Evolutionary conservation across 2,329 filamentous ascomycete species (phyloP), one percentile per base, ranked within the genome.

Genomic region (Lecanosticta acicola): DNA sequence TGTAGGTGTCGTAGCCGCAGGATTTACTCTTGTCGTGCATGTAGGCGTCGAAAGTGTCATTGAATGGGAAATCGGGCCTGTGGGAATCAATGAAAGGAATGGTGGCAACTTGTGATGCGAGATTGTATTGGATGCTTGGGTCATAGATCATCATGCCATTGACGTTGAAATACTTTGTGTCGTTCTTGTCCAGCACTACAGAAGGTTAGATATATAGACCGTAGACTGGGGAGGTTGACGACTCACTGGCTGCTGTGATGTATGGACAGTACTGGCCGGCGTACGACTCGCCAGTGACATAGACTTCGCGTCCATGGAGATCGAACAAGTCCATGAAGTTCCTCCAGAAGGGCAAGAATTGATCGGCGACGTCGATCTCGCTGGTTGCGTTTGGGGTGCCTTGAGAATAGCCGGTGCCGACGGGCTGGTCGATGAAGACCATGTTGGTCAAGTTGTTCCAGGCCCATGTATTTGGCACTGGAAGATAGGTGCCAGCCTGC

Each of bases 371-470:
- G 9, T 71, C 67, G 13, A 65, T 61, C 52, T 74, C 66, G 43
- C 63, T 63, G 4, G 55, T 71, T 48, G 63, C 1, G 69, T 67
- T 4, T 62, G 64, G 20, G 69, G 69, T 50, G 69, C 66, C 68
- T 52, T 69, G 64, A 1, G 63, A 60, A 52, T 73, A 11, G 68
- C 72, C 33, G 68, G 68, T 41, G 68, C 71, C 72, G 3, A 76
- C 66, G 3, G 74, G 74, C 48, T 77, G 73, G 40, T 72, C 74
- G 10, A 77, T 74, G 78, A 81, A 93, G 38, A 93, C 70, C 58
- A 90, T 78, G 64, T 90, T 88, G 43, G 85, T 85, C 29, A 91
- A 66, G 41, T 84, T 84, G 49, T 79, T 61, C 68, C 69, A 73
- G 24, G 66, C 63, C 61, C 64, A 73, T 0, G 68, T 66, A 48